phyloP scores from a whole-genome alignment of 2,329 filamentous ascomycete species.

The Leptosphaerulina australis region DNA sequence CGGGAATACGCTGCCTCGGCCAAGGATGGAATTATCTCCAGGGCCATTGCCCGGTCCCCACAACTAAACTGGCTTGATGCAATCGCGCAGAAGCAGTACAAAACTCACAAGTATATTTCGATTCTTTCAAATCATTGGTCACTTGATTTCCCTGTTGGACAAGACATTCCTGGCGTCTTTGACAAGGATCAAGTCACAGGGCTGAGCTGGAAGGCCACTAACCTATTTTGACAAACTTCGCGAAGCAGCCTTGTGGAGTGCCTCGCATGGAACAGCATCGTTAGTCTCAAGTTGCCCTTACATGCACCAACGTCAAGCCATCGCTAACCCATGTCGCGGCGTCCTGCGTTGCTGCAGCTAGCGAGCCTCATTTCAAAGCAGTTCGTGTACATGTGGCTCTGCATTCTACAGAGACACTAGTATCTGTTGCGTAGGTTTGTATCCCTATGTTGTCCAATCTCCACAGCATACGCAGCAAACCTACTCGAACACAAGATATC shows the following conservation, averaged over 20 bases:
- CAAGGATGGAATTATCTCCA: background rate
- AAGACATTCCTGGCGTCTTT: conserved; percentile 8
- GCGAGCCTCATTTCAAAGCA: conserved; percentile 9
- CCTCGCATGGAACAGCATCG: conserved; percentile 13
- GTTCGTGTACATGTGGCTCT: conserved; percentile 6
- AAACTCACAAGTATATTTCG: background rate
- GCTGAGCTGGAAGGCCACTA: conserved; percentile 8
- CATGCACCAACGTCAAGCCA: background rate
- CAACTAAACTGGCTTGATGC: background rate
- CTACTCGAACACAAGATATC: background rate
- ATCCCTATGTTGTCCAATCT: background rate
- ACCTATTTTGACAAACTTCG: conserved; percentile 11
- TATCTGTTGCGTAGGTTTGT: conserved; percentile 4
- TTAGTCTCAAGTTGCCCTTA: background rate
- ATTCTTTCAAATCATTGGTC: background rate
- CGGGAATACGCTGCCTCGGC: conserved; percentile 2
- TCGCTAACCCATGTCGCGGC: conserved; percentile 10
- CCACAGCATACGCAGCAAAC: background rate
- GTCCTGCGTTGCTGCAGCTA: conserved; percentile 3
- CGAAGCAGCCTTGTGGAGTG: conserved; percentile 16
- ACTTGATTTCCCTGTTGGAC: background rate
- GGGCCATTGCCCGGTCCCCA: conserved; percentile 8
- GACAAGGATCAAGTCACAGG: background rate
- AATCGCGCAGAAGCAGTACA: background rate
- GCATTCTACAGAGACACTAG: background rate